phyloP scores from a whole-genome alignment of 495 filamentous ascomycete genomes.

The Penicillium manginii region DNA sequence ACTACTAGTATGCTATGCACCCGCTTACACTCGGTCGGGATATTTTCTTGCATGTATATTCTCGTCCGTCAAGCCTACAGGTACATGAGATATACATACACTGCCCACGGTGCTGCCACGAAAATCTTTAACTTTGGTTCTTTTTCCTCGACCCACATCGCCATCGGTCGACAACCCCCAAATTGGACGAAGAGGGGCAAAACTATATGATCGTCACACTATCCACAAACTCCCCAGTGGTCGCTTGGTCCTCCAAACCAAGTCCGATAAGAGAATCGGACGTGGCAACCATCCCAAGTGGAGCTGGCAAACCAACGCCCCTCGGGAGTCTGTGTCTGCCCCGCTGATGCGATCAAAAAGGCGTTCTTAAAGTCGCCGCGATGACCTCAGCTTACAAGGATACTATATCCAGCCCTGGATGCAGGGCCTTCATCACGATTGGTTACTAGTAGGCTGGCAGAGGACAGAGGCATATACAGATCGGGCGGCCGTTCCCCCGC shows the following conservation, averaged over 20 bases:
- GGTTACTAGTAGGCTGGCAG: background rate
- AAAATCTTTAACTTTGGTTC: background rate
- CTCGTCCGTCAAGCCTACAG: background rate
- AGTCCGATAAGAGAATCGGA: conserved; percentile 11
- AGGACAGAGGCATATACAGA: no score
- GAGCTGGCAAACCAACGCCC: conserved; percentile 1
- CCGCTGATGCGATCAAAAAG: conserved; percentile 10
- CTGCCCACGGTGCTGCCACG: no score
- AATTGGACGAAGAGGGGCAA: background rate
- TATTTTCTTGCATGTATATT: background rate
- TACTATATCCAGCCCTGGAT: background rate
- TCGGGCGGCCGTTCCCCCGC: no score
- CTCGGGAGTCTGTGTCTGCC: background rate
- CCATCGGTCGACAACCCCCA: background rate
- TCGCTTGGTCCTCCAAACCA: background rate
- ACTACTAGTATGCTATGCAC: no score
- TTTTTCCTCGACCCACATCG: background rate
- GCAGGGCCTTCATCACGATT: background rate
- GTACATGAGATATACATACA: no score
- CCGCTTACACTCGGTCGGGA: conserved; percentile 1
- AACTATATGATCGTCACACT: background rate
- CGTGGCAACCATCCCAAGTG: conserved; percentile 8
- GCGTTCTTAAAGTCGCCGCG: background rate
- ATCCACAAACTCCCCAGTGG: background rate
- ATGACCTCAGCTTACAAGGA: conserved; percentile 1